Evolutionary conservation across 306 rosid species (phyloP), one percentile per base, ranked within the genome.

Genomic region (Glycyrrhiza uralensis): DNA sequence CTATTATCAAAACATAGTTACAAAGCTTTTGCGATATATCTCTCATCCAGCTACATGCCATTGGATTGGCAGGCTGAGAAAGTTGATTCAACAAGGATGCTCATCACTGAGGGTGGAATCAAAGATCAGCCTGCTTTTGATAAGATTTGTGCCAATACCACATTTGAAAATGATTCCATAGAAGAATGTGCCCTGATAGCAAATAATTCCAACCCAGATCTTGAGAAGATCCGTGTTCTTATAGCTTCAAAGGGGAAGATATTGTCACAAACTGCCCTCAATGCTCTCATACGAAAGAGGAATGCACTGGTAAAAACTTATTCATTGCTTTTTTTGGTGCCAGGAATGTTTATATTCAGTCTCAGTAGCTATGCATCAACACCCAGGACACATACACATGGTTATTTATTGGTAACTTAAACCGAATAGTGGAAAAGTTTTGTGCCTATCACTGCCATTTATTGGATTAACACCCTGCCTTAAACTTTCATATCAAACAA

Each of bases 211-310:
- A 69, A 47, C 60, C 24, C 73, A 30, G 69, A 77, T 77, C 66
- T 79, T 69, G 70, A 86, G 62, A 86, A 80, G 76, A 26, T 77
- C 26, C 90, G 71, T 41, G 52, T 0, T 35, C n/a, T 73, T 74
- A 29, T 81, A 57, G 86, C 83, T 65, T 82, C 87, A 29, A 87
- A 83, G 82, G 84, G 81, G 65, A 49, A 78, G 35, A 15, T 74
- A 71, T 66, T 92, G 79, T 82, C 92, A 38, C 68, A 81, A 81
- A 82, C 93, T 62, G 89, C 96, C 62, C 67, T 86, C 72, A 77
- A 71, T 68, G 82, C 79, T 73, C 86, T 92, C 74, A 77, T 23
- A 12, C 72, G 69, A 28, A 81, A 78, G 83, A 92, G 90, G 80
- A 80, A 84, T 78, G 76, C 78, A 12, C 85, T 87, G 93, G 96